These are phyloP conservation scores for Poterioochromonas sp. DNA, from an alignment of 352 stramenopile genomes.

Conservation along the genomic window DNA sequence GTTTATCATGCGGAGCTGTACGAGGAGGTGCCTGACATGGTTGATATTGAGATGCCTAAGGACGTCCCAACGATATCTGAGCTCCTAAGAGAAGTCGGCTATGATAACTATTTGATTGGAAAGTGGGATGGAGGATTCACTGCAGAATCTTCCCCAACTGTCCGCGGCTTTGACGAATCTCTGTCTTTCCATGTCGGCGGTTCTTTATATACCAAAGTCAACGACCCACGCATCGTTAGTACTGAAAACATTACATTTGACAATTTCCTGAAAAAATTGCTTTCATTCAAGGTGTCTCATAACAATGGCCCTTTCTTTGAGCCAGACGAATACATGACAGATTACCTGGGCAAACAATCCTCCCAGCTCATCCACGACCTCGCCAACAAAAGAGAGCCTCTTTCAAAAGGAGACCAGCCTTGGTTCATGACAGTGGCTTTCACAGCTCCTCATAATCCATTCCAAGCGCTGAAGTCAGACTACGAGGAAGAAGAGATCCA, in stretches of 20 bases:
- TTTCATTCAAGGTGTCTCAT: not conserved
- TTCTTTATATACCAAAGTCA: not conserved
- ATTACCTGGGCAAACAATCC: conserved; percentile 1
- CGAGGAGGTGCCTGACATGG: not conserved
- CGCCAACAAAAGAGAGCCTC: not conserved
- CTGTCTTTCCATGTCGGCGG: not conserved
- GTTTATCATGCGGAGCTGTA: not conserved
- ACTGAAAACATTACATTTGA: not conserved
- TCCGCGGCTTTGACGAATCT: conserved; percentile 5
- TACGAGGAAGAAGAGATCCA: not conserved
- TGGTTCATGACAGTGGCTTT: not conserved
- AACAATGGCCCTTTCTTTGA: not conserved
- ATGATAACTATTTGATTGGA: not conserved
- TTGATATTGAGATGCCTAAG: not conserved
- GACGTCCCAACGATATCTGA: not conserved
- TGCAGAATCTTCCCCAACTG: not conserved
- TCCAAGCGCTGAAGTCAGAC: conserved; percentile 1
- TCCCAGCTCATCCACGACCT: not conserved
- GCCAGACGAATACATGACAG: conserved; percentile 4
- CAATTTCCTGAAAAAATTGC: not conserved
- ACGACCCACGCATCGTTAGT: not conserved
- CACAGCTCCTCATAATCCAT: conserved; percentile 14
- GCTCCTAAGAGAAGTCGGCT: not conserved
- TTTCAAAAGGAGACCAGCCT: not conserved
- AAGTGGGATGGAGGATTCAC: not conserved